Percentiles rank a stretch among this genome's conserved stretches.
phyloP scores from a whole-genome alignment of 2,329 filamentous ascomycete species.

The Akanthomyces muscarius region DNA sequence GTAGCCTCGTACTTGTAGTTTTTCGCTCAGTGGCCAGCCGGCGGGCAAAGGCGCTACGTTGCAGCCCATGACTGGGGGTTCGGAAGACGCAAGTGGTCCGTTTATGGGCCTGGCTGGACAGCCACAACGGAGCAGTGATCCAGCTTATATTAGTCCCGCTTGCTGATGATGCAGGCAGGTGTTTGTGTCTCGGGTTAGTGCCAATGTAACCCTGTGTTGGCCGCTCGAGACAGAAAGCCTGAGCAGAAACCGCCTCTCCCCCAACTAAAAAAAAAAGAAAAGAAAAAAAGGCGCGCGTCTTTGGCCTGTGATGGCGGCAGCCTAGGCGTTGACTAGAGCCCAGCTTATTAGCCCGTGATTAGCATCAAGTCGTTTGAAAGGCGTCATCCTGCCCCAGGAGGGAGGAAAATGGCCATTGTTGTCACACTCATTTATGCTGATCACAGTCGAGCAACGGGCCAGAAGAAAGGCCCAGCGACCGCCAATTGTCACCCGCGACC shows the following conservation, averaged over 20 bases:
- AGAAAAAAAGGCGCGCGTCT: constrained; percentile 8
- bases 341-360: not conserved
- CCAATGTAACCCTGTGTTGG: constrained; percentile 11
- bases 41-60: constrained; percentile 10
- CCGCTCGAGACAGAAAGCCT: not conserved
- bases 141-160: not conserved
- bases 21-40: constrained; percentile 3
- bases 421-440: too few species aligned
- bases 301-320: not conserved
- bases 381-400: not conserved
- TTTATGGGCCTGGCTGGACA: not conserved
- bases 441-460: too few species aligned
- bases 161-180: not conserved
- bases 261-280: not conserved
- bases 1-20: constrained; percentile 16
- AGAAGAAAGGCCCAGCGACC: too few species aligned
- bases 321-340: not conserved
- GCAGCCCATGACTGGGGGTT: constrained; percentile 8
- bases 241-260: too few species aligned
- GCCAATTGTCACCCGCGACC: too few species aligned
- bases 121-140: constrained; percentile 2
- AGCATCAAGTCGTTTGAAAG: not conserved
- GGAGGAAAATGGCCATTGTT: too few species aligned
- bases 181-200: not conserved
- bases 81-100: not conserved